Conservation (phyloP, 1,139 yeast species). For the Kodamaea fungicola region DNA sequence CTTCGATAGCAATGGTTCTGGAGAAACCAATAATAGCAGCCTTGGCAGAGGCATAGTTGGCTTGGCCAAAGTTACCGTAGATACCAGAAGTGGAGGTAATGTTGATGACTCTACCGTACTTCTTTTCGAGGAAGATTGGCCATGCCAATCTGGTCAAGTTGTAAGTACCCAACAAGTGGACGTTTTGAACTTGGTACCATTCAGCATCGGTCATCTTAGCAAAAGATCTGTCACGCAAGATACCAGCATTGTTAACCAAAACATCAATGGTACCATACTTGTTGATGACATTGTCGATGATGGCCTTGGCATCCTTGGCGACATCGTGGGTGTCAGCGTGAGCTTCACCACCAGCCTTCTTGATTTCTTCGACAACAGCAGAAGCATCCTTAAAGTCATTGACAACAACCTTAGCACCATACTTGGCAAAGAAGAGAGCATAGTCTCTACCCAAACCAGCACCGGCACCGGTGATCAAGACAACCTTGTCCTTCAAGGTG, state of each 20-base stretch:
- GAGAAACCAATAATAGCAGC: conserved; percentile 84
- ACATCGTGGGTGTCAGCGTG: conserved; percentile 82
- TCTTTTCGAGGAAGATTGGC: conserved; percentile 81
- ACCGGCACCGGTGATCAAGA: conserved; percentile 93
- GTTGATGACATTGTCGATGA: conserved; percentile 74
- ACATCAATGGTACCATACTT: conserved; percentile 83
- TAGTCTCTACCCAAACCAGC: conserved; percentile 93
- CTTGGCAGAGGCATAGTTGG: conserved; percentile 93
- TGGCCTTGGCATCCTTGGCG: conserved; percentile 70
- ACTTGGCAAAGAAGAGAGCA: conserved; percentile 78
- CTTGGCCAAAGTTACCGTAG: conserved; percentile 96
- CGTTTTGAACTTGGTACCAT: conserved; percentile 79
- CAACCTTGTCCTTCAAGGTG: conserved; percentile 78
- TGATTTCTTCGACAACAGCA: conserved; percentile 75
- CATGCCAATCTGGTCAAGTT: conserved; percentile 86
- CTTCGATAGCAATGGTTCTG: conserved; percentile 85
- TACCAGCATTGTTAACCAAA: conserved; percentile 91
- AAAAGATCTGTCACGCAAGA: conserved; percentile 86
- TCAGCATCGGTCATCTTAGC: conserved; percentile 78
- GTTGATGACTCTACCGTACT: conserved; percentile 79
- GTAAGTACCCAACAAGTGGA: conserved; percentile 81
- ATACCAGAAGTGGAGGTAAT: conserved; percentile 95
- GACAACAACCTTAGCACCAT: conserved; percentile 94
- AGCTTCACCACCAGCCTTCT: conserved; percentile 74
- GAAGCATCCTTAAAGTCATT: conserved; percentile 83